phyloP scores from a whole-genome alignment of 163 green algal genomes.

The Trebouxia gelatinosa region DNA sequence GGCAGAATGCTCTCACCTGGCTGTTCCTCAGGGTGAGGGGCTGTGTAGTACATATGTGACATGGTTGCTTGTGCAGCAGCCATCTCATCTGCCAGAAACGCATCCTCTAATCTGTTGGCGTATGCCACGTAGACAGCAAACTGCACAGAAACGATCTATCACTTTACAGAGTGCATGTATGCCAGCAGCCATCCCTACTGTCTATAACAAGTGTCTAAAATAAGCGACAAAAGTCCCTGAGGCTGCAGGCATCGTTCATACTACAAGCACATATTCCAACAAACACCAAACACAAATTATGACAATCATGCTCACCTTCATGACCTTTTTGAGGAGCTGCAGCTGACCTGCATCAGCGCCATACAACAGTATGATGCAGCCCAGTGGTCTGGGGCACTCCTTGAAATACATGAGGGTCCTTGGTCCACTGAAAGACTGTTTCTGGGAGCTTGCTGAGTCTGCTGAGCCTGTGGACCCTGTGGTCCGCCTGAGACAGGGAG shows the following conservation, averaged over 20 bases:
- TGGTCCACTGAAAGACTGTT: not conserved
- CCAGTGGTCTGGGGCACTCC: constrained; percentile 60
- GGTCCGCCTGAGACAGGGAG: not conserved
- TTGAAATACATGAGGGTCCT: constrained; percentile 61
- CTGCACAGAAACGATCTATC: constrained; percentile 30
- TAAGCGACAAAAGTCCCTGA: no score
- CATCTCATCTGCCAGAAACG: constrained; percentile 78
- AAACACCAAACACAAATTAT: no score
- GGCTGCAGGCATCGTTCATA: no score
- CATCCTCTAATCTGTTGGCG: constrained; percentile 68
- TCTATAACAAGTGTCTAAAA: no score
- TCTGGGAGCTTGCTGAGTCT: not conserved
- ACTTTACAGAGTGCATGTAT: not conserved
- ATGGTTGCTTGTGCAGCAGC: constrained; percentile 37
- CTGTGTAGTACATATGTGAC: constrained; percentile 10
- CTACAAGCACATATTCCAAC: no score
- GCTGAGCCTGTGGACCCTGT: not conserved
- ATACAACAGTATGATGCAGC: constrained; percentile 76
- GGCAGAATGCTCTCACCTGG: no score
- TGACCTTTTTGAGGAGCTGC: constrained; percentile 65
- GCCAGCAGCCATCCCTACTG: not conserved
- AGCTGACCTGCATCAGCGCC: constrained; percentile 57
- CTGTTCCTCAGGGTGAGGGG: no score
- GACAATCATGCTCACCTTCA: constrained; percentile 16
- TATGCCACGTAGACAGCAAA: constrained; percentile 81